Conservation (phyloP, 176 grass and related monocot genomes). For the Tillandsia fasciculata region DNA sequence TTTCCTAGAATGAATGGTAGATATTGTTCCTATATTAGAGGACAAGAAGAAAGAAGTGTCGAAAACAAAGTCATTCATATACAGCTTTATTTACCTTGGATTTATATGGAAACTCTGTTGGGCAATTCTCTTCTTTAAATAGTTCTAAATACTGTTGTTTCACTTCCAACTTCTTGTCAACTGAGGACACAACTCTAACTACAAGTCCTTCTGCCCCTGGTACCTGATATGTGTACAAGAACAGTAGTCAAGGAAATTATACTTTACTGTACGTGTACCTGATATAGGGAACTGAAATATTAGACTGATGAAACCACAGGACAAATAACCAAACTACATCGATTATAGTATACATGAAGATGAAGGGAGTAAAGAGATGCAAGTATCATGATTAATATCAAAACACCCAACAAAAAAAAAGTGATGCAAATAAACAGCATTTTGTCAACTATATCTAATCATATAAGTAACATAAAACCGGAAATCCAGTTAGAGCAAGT, state of each 20-base stretch:
- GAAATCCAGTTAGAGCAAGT: no score
- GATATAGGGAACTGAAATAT: not conserved
- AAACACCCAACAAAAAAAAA: no score
- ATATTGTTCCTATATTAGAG: not conserved
- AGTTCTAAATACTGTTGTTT: constrained; percentile 51
- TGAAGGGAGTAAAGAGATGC: no score
- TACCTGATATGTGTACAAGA: constrained; percentile 38
- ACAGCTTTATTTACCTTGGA: constrained; percentile 56
- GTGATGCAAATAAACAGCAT: no score
- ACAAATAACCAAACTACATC: no score
- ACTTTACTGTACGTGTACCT: constrained; percentile 9
- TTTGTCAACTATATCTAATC: no score
- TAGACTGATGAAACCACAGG: no score
- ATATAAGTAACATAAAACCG: no score
- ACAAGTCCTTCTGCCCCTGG: constrained; percentile 71
- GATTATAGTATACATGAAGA: no score
- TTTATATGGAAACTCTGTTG: constrained; percentile 76
- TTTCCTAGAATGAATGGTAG: not conserved
- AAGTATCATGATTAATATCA: no score
- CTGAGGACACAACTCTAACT: constrained; percentile 78
- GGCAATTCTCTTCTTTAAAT: constrained; percentile 65
- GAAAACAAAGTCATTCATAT: constrained; percentile 3
- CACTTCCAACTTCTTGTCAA: constrained; percentile 60
- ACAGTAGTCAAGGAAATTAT: constrained; percentile 12
- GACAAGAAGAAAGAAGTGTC: not conserved